Conservation (phyloP, 768 basidiomycete species). For the Agrocybe chaxingu region DNA sequence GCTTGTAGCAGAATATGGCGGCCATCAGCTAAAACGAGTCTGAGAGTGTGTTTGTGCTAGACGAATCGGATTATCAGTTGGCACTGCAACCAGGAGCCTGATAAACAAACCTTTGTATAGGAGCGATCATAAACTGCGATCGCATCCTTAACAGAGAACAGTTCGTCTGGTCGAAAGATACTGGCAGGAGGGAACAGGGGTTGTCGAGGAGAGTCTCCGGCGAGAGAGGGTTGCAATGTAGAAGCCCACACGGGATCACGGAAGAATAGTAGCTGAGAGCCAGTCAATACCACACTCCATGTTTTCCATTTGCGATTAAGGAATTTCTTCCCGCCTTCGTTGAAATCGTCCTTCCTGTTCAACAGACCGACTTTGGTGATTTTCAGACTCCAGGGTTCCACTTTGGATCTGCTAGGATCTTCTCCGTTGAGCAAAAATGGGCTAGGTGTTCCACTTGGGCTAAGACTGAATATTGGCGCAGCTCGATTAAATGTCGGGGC, state of each 20-base stretch:
- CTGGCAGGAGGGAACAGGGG: conserved; percentile 23
- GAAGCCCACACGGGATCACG: conserved; percentile 63
- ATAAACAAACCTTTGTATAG: conserved; percentile 63
- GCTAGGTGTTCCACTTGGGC: conserved; percentile 29
- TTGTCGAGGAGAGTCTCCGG: conserved; percentile 12
- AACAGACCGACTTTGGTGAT: conserved; percentile 81
- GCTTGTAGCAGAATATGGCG: conserved; percentile 83
- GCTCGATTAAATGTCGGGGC: conserved; percentile 35
- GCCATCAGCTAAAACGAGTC: conserved; percentile 71
- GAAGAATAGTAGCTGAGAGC: conserved; percentile 89
- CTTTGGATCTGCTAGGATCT: conserved; percentile 18
- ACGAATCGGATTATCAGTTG: neutral
- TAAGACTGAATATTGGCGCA: conserved; percentile 32
- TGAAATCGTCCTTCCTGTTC: conserved; percentile 74
- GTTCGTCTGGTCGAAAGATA: conserved; percentile 77
- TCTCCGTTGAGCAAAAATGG: conserved; percentile 12
- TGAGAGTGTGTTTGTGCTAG: conserved; percentile 71
- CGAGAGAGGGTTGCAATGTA: conserved; percentile 41
- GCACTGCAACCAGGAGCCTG: neutral
- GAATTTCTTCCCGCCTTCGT: conserved; percentile 75
- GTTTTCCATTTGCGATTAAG: conserved; percentile 83
- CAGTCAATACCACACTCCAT: conserved; percentile 83
- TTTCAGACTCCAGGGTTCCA: conserved; percentile 41
- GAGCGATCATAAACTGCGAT: conserved; percentile 79
- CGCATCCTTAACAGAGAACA: conserved; percentile 71